Evolutionary conservation across 768 basidiomycete genomes (phyloP).

Genomic region (Boletellus emodensis): DNA sequence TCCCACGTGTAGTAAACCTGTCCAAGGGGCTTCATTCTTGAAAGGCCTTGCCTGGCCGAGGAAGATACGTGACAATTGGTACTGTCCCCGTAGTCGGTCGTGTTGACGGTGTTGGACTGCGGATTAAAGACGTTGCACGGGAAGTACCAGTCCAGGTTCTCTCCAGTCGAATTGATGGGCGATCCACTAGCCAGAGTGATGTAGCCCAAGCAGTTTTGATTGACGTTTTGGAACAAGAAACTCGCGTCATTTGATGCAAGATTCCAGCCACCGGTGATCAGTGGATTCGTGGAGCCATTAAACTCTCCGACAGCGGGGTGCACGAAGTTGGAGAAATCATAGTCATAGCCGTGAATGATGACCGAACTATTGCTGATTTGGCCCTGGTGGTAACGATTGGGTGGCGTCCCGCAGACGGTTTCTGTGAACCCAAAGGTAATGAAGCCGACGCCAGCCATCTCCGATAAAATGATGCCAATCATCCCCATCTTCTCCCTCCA

Average conservation of each 20-base stretch:
- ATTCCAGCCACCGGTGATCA: conserved; percentile 71
- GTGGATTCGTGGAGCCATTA: conserved; percentile 78
- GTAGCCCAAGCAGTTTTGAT: conserved; percentile 73
- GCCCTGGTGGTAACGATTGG: conserved; percentile 79
- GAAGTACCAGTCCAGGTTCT: conserved; percentile 87
- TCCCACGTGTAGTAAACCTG: conserved; percentile 96
- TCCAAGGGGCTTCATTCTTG: conserved; percentile 54
- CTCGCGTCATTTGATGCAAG: conserved; percentile 86
- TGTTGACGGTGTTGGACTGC: conserved; percentile 67
- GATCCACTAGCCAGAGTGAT: conserved; percentile 71
- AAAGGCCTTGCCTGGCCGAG: conserved; percentile 50
- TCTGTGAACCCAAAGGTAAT: conserved; percentile 98
- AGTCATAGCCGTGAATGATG: conserved; percentile 92
- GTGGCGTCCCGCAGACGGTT: conserved; percentile 84
- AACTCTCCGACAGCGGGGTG: conserved; percentile 75
- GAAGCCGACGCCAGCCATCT: conserved; percentile 96
- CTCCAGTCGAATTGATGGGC: conserved; percentile 61
- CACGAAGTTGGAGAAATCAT: conserved; percentile 82
- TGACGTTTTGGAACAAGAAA: conserved; percentile 93
- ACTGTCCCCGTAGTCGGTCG: conserved; percentile 58
- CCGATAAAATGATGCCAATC: conserved; percentile 66
- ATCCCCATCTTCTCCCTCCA: conserved; percentile 99
- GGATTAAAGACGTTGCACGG: conserved; percentile 86
- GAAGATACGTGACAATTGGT: conserved; percentile 71
- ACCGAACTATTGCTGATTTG: conserved; percentile 73